Conservation (phyloP, 306 rosid genomes). For the Pterocarpus santalinus region DNA sequence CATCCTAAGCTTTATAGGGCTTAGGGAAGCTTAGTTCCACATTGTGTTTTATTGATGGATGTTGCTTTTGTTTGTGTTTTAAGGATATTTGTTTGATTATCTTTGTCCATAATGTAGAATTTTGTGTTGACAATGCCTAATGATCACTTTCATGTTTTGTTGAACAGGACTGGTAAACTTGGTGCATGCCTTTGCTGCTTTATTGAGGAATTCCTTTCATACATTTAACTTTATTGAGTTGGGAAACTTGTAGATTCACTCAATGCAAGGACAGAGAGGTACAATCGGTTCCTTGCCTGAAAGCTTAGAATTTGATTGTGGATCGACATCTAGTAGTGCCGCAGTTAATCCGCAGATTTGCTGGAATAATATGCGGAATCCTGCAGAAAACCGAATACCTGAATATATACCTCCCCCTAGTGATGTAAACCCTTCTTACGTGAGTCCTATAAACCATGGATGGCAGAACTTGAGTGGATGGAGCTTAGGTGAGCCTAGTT, state of each 20-base stretch:
- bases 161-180: conserved; percentile 54
- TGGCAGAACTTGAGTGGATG: conserved; percentile 74
- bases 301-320: conserved; percentile 87
- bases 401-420: conserved; percentile 63
- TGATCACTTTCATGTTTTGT: conserved; percentile 48
- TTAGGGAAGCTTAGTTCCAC: conserved; percentile 38
- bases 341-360: conserved; percentile 70
- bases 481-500: conserved; percentile 92
- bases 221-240: conserved; percentile 41
- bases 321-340: conserved; percentile 66
- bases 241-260: conserved; percentile 50
- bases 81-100: conserved; percentile 21
- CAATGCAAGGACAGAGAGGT: conserved; percentile 99
- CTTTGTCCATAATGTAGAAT: conserved; percentile 19
- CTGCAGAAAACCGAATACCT: conserved; percentile 64
- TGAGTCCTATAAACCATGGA: conserved; percentile 65
- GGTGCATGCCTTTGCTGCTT: conserved; percentile 40
- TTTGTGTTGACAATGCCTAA: conserved; percentile 35
- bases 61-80: conserved; percentile 13
- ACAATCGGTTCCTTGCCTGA: conserved; percentile 80
- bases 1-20: conserved; percentile 24
- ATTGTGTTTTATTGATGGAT: conserved; percentile 24
- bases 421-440: conserved; percentile 68
- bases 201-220: conserved; percentile 43
- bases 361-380: conserved; percentile 73